Evolutionary conservation across 2,329 filamentous ascomycete species (phyloP), one percentile per base, ranked within the genome.

Genomic region (Bretziella fagacearum): DNA sequence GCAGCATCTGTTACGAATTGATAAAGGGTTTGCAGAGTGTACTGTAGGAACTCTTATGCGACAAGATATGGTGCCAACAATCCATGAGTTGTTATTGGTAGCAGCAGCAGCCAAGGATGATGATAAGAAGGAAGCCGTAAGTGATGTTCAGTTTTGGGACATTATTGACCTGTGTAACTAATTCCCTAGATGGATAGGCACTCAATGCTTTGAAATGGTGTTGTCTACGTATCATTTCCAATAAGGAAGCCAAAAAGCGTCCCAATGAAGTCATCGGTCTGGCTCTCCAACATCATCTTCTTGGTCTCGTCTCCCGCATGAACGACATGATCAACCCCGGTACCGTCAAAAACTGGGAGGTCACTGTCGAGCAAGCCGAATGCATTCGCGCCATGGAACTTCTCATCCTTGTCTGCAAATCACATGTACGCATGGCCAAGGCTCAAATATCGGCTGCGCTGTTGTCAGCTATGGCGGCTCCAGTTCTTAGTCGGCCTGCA

Each of bases 361-460:
- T 67, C 63, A 55, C 71, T 58, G 56, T 69, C 40, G 86, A 95
- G 58, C 84, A 86, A 56, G 75, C 74, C 48, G 73, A 81, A 50
- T 86, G 80, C 55, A 75, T 98, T 6, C 74, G 75, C 53, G 87
- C 84, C 4, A 81, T 98, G 58, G 82, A 85, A 54, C 84, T 93
- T 58, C 83, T 98, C 73, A 81, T 95, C 43, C 75, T 69, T 46
- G 67, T 93, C 42, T 82, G 84, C 37, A 80, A 77, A 55, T 69
- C 70, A 2, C 78, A 83, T 56, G 76, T 87, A 26, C 79, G 77
- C 51, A 77, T 81, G 55, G 91, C 84, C 43, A 69, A 94, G 33
- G 89, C 91, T 18, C 89, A 95, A 78, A 89, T 96, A 48, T 85
- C 85, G 54, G 86, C 89, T n/a, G 95, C 84, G 58, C 67, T 98